These are phyloP conservation scores for Termitomyces sp. DNA, from an alignment of 768 basidiomycete genomes.

Conservation along the genomic window DNA sequence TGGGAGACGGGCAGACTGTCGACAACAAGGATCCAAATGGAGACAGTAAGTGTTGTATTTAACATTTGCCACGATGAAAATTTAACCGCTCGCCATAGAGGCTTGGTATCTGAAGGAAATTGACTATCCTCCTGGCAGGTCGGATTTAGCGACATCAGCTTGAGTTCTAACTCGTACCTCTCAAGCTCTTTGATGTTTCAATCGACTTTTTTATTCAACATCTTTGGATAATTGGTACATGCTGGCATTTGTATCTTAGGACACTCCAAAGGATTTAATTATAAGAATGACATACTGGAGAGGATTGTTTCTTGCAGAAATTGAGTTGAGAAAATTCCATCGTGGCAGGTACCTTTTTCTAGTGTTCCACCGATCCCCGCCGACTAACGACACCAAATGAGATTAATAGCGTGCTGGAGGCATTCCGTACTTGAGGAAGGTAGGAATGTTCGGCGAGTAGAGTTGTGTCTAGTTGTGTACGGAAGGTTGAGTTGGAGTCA, in stretches of 20 bases:
- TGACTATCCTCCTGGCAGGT: slow-evolving; percentile 42
- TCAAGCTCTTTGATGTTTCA: slow-evolving; percentile 6
- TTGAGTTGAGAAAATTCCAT: too few relatives aligned
- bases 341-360: too few relatives aligned
- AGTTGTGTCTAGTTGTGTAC: too few relatives aligned
- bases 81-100: slow-evolving; percentile 23
- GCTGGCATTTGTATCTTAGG: background rate
- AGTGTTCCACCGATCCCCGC: too few relatives aligned
- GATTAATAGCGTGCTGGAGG: too few relatives aligned
- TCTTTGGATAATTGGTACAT: background rate
- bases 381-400: too few relatives aligned
- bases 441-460: too few relatives aligned
- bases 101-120: slow-evolving; percentile 47
- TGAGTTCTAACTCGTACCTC: background rate
- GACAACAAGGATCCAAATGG: slow-evolving; percentile 35
- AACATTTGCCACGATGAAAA: background rate
- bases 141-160: too few relatives aligned
- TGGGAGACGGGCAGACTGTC: slow-evolving; percentile 59
- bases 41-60: slow-evolving; percentile 27
- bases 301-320: too few relatives aligned
- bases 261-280: background rate
- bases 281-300: too few relatives aligned
- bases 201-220: background rate
- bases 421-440: too few relatives aligned
- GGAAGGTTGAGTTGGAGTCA: too few relatives aligned